phyloP scores from a whole-genome alignment of 164 flowering plant species.

The Tetracentron sinense region DNA sequence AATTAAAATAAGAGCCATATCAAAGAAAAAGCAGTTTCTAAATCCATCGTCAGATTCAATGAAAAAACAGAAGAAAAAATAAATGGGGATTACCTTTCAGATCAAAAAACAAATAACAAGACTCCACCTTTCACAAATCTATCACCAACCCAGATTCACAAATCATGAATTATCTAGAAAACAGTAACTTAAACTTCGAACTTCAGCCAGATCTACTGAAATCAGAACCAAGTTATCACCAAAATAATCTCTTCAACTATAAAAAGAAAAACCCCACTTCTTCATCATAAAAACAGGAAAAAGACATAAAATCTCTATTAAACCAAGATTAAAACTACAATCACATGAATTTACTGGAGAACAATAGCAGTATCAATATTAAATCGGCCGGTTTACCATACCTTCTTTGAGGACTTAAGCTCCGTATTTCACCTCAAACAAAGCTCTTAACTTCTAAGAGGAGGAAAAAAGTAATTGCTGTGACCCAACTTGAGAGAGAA shows the following conservation, averaged over 20 bases:
- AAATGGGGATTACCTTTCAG: background rate
- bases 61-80: background rate
- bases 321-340: background rate
- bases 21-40: too few relatives aligned
- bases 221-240: background rate
- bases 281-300: background rate
- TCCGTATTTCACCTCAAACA: too few relatives aligned
- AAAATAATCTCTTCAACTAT: background rate
- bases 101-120: background rate
- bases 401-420: too few relatives aligned
- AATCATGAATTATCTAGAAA: background rate
- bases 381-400: slow-evolving; percentile 7
- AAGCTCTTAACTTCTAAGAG: too few relatives aligned
- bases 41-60: too few relatives aligned
- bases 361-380: background rate
- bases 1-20: too few relatives aligned
- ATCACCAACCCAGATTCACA: background rate
- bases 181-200: background rate
- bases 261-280: background rate
- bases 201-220: background rate
- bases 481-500: too few relatives aligned
- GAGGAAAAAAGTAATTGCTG: too few relatives aligned
- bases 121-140: slow-evolving; percentile 3
- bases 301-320: slow-evolving; percentile 7
- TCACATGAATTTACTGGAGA: background rate